Evolutionary conservation across 805 yeast species (phyloP), one percentile per base, ranked within the genome.

Genomic region (Candida incommunis): DNA sequence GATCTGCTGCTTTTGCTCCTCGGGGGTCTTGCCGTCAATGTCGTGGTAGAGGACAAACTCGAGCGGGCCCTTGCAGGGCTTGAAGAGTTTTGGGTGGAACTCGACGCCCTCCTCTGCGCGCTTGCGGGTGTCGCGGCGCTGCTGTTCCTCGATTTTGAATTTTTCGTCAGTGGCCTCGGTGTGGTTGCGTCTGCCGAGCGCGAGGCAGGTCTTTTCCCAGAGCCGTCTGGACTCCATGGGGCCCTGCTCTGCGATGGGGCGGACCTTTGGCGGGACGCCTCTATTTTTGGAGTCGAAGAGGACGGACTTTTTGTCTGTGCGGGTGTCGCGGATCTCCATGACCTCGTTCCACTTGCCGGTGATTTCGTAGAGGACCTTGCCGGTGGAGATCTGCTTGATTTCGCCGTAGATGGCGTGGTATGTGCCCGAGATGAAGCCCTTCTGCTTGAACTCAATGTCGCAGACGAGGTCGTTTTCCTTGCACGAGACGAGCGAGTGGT

Each of bases 341-440:
- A 77, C 67, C 50, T 80, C 95, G 63, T 87, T 86, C 98, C 98
- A 92, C 63, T 92, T 90, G 13, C 98, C 98, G 9, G 80, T 55
- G 31, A 90, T 69, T 52, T 76, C 82, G 57, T 68, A 86, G 27
- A 80, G 60, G 2, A 67, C 67, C 51, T 80, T 76, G 20, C 76
- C 77, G 2, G 70, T 63, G 23, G 68, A 54, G 4, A 65, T 57
- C 42, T 74, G 71, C 56, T 72, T 76, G 44, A 88, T 70, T 3
- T 60, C 63, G 44, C 97, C 98, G 53, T 76, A 81, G 50, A 92
- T 83, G 4, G 83, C 83, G 61, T 92, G 94, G 62, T 90, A 92
- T 2, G 90, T 75, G 20, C 98, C 98, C 21, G 88, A 74, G 40
- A 92, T 83, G 59, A 87, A 83, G 1, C 98, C 98, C 63, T 92